Percentiles rank a stretch among this genome's conserved stretches.
These are phyloP conservation scores for Aspergillus tamarii DNA, from an alignment of 2,329 filamentous ascomycete species.

Conservation along the genomic window DNA sequence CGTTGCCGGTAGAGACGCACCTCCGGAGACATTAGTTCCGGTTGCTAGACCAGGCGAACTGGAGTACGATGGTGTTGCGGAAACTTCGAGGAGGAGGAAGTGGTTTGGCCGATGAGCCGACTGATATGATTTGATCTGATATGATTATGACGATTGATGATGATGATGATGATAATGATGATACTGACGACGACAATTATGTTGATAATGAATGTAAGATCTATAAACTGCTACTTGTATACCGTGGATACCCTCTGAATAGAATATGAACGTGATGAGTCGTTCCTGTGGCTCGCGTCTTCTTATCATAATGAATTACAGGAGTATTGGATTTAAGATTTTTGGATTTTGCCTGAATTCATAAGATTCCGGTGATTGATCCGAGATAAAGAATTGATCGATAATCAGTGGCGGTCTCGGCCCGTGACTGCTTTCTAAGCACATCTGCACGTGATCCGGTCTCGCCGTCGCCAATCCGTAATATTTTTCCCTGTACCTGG, in stretches of 20 bases:
- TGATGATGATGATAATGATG: neutral
- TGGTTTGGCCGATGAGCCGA: constrained; percentile 34
- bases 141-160: neutral
- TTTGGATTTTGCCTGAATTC: neutral
- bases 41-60: constrained; percentile 11
- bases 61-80: constrained; percentile 18
- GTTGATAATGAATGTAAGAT: constrained; percentile 2
- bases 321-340: neutral
- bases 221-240: neutral
- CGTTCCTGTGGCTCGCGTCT: neutral
- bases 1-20: constrained; percentile 6
- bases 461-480: constrained; percentile 17
- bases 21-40: constrained; percentile 14
- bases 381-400: constrained; percentile 12
- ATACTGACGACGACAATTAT: neutral
- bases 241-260: neutral
- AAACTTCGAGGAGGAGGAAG: constrained; percentile 29
- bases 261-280: neutral
- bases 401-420: constrained; percentile 27
- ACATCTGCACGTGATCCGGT: constrained; percentile 22
- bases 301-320: neutral
- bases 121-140: neutral
- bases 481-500: constrained; percentile 1
- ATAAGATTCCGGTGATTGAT: neutral
- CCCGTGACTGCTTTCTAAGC: constrained; percentile 20